Base-by-base conservation (phyloP, 805 yeast genomes). In the Komagataella kurtzmanii region DNA sequence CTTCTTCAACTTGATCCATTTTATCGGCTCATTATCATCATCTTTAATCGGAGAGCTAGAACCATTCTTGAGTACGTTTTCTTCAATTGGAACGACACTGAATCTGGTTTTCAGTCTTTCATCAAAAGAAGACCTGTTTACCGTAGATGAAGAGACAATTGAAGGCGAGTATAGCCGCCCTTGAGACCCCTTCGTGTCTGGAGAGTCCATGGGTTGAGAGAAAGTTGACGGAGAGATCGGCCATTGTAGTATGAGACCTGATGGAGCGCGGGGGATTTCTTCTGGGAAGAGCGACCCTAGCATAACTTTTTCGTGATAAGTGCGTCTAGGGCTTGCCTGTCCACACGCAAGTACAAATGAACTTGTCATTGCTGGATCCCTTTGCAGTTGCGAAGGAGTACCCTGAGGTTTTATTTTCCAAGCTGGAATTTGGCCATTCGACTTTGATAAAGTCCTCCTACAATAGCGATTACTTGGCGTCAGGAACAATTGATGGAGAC, bases 331-430 rank as follows among this genome's bases (percentile, higher is more conserved):
- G 23, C 4, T 21, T 21, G 17, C 23, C 23, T 6, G 23, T 6
- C 23, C 3, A 21, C 23, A 10, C 40, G 5, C 40, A 30, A 30
- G 40, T 30, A 8, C 40, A 30, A 14, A 87, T 87, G 93, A 90
- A 90, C 64, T 70, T 89, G 40, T 74, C 93, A 7, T 73, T 91
- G 21, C 78, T 87, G 56, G 98, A 90, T 65, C 97, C 97, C 3
- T 88, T 88, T 64, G 80, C 91, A 1, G 89, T 91, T 19, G 83
- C 95, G 18, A 88, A 88, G 60, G 98, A 90, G 61, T 90, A 78
- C 59, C 98, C 98, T 0, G 96, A 90, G 54, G 76, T 83, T 1
- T 75, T 88, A n/a, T 76, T 85, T 1, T 81, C 81, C 54, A 81
- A 90, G 0, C 67, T 88, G 10, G 77, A 77, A 10, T 80, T 79